These are phyloP conservation scores for Cladobotryum mycophilum DNA, from an alignment of 2,329 filamentous ascomycete species.

Conservation along the genomic window DNA sequence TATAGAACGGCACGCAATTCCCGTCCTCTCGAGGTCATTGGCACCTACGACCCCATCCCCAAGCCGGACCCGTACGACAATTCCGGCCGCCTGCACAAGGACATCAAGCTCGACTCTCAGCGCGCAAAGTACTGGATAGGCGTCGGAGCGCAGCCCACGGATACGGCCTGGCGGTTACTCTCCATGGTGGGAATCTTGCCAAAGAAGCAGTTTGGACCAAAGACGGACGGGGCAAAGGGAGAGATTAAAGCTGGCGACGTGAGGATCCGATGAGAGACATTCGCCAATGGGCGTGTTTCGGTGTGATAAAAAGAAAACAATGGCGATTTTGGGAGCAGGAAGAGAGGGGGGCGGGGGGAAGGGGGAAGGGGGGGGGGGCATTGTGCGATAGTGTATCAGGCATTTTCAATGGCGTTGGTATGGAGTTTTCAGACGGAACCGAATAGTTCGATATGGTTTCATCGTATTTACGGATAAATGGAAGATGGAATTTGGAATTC, in stretches of 20 bases:
- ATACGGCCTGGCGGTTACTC: slow-evolving; percentile 80
- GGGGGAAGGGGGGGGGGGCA: background rate
- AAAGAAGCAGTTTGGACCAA: slow-evolving; percentile 31
- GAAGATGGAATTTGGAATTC: no score
- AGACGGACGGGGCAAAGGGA: slow-evolving; percentile 19
- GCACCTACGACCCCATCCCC: slow-evolving; percentile 65
- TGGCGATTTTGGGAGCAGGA: background rate
- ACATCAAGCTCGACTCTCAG: slow-evolving; percentile 76
- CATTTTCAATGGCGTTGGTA: slow-evolving; percentile 10
- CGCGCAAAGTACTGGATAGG: slow-evolving; percentile 94
- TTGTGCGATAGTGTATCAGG: slow-evolving; percentile 11
- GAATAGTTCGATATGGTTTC: background rate
- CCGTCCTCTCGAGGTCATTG: slow-evolving; percentile 88
- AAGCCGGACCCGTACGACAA: slow-evolving; percentile 53
- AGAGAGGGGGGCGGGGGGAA: background rate
- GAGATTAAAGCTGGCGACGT: slow-evolving; percentile 22
- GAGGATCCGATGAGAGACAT: slow-evolving; percentile 22
- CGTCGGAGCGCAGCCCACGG: slow-evolving; percentile 89
- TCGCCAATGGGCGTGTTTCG: background rate
- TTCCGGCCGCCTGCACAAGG: slow-evolving; percentile 73
- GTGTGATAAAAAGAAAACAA: background rate
- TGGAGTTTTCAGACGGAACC: background rate
- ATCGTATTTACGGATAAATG: no score
- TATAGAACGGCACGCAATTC: slow-evolving; percentile 75
- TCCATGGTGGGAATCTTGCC: slow-evolving; percentile 58